phyloP scores from a whole-genome alignment of 805 yeast species.

The Nakazawaea sp. region DNA sequence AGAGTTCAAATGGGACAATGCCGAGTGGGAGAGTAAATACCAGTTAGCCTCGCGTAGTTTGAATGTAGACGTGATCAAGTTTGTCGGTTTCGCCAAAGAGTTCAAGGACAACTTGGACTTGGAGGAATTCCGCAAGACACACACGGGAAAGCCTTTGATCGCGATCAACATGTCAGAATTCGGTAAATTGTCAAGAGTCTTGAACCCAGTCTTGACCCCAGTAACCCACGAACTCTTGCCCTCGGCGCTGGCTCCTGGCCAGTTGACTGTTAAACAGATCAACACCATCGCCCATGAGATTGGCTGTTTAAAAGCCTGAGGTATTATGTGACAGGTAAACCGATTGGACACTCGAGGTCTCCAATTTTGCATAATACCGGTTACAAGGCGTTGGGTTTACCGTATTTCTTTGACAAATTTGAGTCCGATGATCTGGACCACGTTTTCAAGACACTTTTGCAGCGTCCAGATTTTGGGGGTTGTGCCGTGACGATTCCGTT shows the following conservation, averaged over 20 bases:
- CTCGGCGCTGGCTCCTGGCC: conserved; percentile 74
- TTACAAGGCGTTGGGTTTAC: conserved; percentile 68
- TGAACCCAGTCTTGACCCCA: conserved; percentile 75
- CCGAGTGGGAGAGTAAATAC: conserved; percentile 72
- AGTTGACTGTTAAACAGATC: conserved; percentile 59
- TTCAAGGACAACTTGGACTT: conserved; percentile 64
- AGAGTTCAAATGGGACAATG: conserved; percentile 51
- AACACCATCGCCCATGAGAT: conserved; percentile 47
- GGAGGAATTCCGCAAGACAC: conserved; percentile 59
- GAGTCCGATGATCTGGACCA: conserved; percentile 60
- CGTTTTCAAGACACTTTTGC: conserved; percentile 46
- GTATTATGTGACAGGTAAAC: conserved; percentile 74
- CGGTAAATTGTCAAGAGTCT: conserved; percentile 76
- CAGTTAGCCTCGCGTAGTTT: conserved; percentile 50
- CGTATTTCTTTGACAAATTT: conserved; percentile 58
- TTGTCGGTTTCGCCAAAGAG: conserved; percentile 68
- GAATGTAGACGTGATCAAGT: conserved; percentile 70
- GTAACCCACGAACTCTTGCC: conserved; percentile 70
- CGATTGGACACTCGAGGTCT: conserved; percentile 82
- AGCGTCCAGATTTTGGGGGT: conserved; percentile 70
- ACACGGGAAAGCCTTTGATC: conserved; percentile 58
- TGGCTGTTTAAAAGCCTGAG: conserved; percentile 58
- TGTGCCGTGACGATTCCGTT: conserved; percentile 92
- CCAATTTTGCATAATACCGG: conserved; percentile 83
- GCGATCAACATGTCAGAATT: conserved; percentile 74